Percentiles rank a stretch among this genome's conserved stretches.
Conservation (phyloP, 2,329 filamentous ascomycete genomes). For the Ceratocystiopsis sp. region DNA sequence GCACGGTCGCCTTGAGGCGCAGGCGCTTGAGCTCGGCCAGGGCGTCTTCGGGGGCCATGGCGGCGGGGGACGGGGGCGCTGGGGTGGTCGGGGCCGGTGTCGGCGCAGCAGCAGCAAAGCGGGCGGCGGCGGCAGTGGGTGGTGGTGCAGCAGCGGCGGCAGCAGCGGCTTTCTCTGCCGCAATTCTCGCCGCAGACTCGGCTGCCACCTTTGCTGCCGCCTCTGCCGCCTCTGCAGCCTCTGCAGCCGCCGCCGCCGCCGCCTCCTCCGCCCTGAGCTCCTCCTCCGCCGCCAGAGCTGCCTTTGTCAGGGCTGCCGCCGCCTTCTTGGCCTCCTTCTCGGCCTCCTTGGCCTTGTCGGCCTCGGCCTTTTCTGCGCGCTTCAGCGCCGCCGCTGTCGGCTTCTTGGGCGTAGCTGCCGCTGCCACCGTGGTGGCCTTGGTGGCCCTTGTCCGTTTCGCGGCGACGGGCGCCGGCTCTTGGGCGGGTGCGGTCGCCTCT, state of each 20-base stretch:
- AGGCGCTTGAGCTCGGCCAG: conserved; percentile 9
- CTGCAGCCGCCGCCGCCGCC: not conserved
- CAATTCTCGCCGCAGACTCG: not conserved
- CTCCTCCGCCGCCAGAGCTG: too few species aligned
- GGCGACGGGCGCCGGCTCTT: too few species aligned
- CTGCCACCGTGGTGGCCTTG: too few species aligned
- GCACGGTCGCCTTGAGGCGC: conserved; percentile 2
- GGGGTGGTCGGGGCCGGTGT: not conserved
- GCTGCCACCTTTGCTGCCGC: not conserved
- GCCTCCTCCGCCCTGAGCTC: not conserved
- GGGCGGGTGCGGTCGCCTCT: too few species aligned
- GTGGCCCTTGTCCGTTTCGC: too few species aligned
- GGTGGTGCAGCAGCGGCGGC: not conserved
- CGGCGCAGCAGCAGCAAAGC: conserved; percentile 1
- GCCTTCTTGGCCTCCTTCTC: not conserved
- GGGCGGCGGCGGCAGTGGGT: not conserved
- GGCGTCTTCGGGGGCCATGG: conserved; percentile 6
- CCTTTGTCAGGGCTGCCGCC: not conserved
- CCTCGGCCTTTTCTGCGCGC: too few species aligned
- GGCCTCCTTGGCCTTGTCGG: too few species aligned
- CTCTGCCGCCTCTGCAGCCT: not conserved
- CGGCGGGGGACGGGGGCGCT: not conserved
- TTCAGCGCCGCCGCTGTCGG: too few species aligned
- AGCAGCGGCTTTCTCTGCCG: not conserved
- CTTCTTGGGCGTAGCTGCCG: too few species aligned